Evolutionary conservation across 202 grass and related monocot genomes (phyloP).

Genomic region (Schoenoplectus triqueter): DNA sequence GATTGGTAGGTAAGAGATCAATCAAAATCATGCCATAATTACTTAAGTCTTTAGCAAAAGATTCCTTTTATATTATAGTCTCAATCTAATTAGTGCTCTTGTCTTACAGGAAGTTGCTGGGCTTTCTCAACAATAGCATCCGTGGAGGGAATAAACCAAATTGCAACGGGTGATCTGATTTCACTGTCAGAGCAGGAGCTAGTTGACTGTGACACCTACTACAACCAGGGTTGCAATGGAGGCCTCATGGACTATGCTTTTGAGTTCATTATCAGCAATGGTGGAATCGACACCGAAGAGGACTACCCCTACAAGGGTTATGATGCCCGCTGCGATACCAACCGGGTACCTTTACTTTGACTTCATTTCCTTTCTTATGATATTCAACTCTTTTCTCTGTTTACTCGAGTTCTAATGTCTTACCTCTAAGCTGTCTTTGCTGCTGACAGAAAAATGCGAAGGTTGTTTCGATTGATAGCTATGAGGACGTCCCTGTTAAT

Average conservation of each 20-base stretch:
- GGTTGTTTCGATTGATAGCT: constrained; percentile 69
- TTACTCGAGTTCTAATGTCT: background rate
- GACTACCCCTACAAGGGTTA: constrained; percentile 73
- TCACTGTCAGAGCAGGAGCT: constrained; percentile 88
- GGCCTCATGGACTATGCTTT: constrained; percentile 92
- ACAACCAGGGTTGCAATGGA: constrained; percentile 86
- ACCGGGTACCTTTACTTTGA: constrained; percentile 42
- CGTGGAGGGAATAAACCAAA: constrained; percentile 80
- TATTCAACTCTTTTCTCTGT: background rate
- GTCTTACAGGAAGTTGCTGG: constrained; percentile 72
- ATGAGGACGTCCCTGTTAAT: constrained; percentile 67
- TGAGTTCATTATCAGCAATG: constrained; percentile 79
- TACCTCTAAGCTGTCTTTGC: background rate
- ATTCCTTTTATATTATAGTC: background rate
- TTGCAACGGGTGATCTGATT: constrained; percentile 69
- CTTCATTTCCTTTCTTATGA: constrained; percentile 8
- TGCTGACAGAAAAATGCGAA: constrained; percentile 74
- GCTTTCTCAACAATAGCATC: constrained; percentile 84
- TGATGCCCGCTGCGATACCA: constrained; percentile 57
- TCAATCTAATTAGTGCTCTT: background rate
- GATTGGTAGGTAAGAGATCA: constrained; percentile 11
- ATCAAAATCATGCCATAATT: background rate
- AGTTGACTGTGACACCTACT: constrained; percentile 81
- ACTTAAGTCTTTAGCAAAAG: background rate
- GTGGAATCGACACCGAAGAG: constrained; percentile 54